phyloP scores from a whole-genome alignment of 2,329 filamentous ascomycete species.

The Ophiostoma populinum region DNA sequence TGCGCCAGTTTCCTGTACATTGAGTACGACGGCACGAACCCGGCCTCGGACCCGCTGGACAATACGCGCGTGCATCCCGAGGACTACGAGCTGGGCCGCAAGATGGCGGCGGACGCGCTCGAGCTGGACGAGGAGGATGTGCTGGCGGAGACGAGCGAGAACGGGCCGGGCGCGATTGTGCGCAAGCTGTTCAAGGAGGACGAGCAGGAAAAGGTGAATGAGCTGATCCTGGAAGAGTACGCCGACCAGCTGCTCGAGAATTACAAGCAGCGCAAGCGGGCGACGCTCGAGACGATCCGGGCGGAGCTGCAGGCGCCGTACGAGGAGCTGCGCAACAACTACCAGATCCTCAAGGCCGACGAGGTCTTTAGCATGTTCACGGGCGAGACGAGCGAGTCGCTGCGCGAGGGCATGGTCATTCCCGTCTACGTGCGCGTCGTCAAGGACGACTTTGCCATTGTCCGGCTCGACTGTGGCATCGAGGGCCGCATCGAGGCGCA shows the following conservation, averaged over 20 bases:
- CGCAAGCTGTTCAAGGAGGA: slow-evolving; percentile 91
- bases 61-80: slow-evolving; percentile 96
- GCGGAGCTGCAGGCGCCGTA: slow-evolving; percentile 85
- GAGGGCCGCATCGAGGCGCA: slow-evolving; percentile 73
- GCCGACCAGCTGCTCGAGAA: slow-evolving; percentile 88
- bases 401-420: slow-evolving; percentile 82
- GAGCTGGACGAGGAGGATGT: slow-evolving; percentile 97
- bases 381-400: slow-evolving; percentile 70
- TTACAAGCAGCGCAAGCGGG: slow-evolving; percentile 85
- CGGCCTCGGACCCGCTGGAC: slow-evolving; percentile 78
- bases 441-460: slow-evolving; percentile 84
- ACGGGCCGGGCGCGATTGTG: slow-evolving; percentile 77
- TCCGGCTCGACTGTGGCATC: slow-evolving; percentile 83
- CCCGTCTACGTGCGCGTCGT: slow-evolving; percentile 76
- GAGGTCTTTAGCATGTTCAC: slow-evolving; percentile 95
- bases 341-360: slow-evolving; percentile 49
- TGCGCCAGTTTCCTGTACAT: slow-evolving; percentile 92
- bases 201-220: slow-evolving; percentile 86
- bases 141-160: slow-evolving; percentile 81
- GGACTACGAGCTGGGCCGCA: slow-evolving; percentile 93
- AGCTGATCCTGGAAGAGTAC: slow-evolving; percentile 90
- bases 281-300: slow-evolving; percentile 88
- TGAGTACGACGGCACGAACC: slow-evolving; percentile 66
- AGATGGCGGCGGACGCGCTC: slow-evolving; percentile 94
- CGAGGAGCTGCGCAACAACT: slow-evolving; percentile 78